Evolutionary conservation across 768 basidiomycete genomes (phyloP).

Genomic region (Dacryopinax spathularia): DNA sequence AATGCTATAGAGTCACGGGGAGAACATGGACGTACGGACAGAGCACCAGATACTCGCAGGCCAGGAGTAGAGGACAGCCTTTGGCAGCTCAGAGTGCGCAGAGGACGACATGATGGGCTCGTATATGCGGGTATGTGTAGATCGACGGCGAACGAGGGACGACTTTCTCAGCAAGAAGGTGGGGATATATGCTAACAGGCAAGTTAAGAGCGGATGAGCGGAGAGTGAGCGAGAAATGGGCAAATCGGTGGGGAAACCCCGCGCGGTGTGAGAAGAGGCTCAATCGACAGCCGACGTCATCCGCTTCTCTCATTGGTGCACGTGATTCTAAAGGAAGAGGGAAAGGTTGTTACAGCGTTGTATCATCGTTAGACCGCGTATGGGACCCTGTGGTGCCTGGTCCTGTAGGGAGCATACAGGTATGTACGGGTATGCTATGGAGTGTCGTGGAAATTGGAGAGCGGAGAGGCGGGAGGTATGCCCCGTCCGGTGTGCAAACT

Average conservation of each 20-base stretch:
- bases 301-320: not conserved
- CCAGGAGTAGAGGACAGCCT: constrained; percentile 69
- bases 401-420: too few relatives aligned
- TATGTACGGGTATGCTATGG: too few relatives aligned
- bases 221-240: not conserved
- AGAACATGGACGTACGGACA: constrained; percentile 34
- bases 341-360: not conserved
- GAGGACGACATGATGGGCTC: constrained; percentile 12
- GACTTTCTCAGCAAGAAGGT: not conserved
- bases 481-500: too few relatives aligned
- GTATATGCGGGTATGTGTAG: not conserved
- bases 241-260: too few relatives aligned
- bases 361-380: too few relatives aligned
- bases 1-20: not conserved
- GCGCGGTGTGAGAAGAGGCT: not conserved
- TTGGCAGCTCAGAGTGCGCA: constrained; percentile 34
- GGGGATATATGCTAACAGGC: not conserved
- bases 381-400: too few relatives aligned
- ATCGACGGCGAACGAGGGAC: too few relatives aligned
- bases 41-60: constrained; percentile 49
- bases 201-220: not conserved
- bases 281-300: not conserved
- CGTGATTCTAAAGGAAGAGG: not conserved
- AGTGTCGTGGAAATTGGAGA: too few relatives aligned
- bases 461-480: too few relatives aligned